Conservation (phyloP, 345 rosid species). For the Iberis pinnata region DNA sequence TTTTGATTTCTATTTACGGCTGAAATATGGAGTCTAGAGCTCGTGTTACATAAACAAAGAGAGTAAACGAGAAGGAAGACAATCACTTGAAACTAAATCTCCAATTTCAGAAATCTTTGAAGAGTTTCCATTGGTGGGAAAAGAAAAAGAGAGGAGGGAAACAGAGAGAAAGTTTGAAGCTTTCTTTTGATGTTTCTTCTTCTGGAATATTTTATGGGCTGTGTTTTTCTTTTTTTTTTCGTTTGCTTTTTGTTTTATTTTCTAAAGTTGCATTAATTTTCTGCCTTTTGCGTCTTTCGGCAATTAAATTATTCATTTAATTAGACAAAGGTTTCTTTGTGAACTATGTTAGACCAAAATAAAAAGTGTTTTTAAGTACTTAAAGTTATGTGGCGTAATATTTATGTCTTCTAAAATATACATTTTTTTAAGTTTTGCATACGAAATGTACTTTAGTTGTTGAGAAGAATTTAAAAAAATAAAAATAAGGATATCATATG, state of each 20-base stretch:
- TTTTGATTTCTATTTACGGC: constrained; percentile 11
- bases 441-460: constrained; percentile 25
- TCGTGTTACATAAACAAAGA: constrained; percentile 13
- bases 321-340: background rate
- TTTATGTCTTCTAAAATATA: background rate
- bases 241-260: background rate
- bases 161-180: constrained; percentile 26
- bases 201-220: constrained; percentile 24
- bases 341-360: background rate
- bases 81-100: constrained; percentile 4
- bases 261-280: background rate
- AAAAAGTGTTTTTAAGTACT: too few relatives aligned
- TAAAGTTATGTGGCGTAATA: background rate
- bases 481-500: constrained; percentile 8
- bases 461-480: constrained; percentile 5
- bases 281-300: constrained; percentile 8
- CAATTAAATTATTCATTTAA: background rate
- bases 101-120: constrained; percentile 19
- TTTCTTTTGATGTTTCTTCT: constrained; percentile 33
- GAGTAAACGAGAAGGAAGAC: background rate
- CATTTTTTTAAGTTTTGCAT: constrained; percentile 1
- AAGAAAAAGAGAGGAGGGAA: constrained; percentile 7
- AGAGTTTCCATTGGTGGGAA: constrained; percentile 34
- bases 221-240: constrained; percentile 15
- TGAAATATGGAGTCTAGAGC: constrained; percentile 13